phyloP scores from a whole-genome alignment of 1,139 yeast genomes.

The Scheffersomyces titani region DNA sequence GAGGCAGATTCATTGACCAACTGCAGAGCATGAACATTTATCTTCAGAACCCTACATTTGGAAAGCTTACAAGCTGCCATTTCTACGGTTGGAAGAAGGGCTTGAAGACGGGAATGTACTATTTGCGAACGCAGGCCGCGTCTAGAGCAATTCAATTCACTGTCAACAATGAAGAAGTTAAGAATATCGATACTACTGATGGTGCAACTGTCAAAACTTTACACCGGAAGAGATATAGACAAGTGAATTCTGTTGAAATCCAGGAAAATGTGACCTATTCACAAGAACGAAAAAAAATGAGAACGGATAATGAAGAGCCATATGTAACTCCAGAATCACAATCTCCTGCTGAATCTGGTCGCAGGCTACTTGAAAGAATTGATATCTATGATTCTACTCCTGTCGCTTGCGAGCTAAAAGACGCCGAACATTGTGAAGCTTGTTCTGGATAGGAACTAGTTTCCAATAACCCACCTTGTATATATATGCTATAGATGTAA shows the following conservation, averaged over 20 bases:
- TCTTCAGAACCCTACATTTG: conserved; percentile 85
- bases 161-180: conserved; percentile 47
- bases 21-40: conserved; percentile 90
- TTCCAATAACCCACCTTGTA: neutral
- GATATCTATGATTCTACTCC: conserved; percentile 38
- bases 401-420: conserved; percentile 36
- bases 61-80: conserved; percentile 95
- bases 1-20: conserved; percentile 92
- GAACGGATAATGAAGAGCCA: neutral
- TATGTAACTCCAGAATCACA: neutral
- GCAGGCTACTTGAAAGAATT: conserved; percentile 1
- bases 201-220: conserved; percentile 6
- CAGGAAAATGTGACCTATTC: neutral
- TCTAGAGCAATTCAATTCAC: conserved; percentile 93
- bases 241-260: conserved; percentile 3
- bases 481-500: neutral
- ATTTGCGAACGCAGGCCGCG: conserved; percentile 93
- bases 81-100: conserved; percentile 98
- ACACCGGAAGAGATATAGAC: conserved; percentile 22
- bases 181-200: conserved; percentile 18
- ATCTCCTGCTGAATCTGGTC: neutral
- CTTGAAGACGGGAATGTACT: conserved; percentile 97
- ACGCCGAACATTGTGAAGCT: conserved; percentile 42
- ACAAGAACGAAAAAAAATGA: neutral
- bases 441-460: conserved; percentile 39